Evolutionary conservation across 2,329 filamentous ascomycete species (phyloP), one percentile per base, ranked within the genome.

Genomic region (Sporothrix schenckii): DNA sequence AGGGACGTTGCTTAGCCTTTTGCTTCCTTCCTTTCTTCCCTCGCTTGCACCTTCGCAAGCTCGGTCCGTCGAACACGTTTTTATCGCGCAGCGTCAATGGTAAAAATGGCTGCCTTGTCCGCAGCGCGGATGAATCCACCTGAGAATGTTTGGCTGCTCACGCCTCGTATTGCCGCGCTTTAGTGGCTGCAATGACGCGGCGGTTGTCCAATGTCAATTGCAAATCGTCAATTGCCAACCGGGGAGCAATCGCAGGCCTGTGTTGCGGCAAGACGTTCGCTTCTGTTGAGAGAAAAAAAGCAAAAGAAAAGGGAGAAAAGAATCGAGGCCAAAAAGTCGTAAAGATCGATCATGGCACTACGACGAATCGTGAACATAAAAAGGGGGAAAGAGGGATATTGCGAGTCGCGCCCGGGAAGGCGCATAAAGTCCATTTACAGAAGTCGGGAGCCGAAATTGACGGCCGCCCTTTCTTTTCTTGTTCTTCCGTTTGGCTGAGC

Each of bases 21-120:
- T 47, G 21, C 44, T 50, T 50, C 16, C 9, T 34, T n/a, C 49
- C 16, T 34, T 65, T 24, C 21, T 63, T 34, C 3, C 27, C 16
- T 49, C 21, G 41, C 19, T 47, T 63, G 19, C 11, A 30, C 41
- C 19, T 49, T 65, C 27, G 44, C 61, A 49, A n/a, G 34, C 34
- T 61, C 58, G 58, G 58, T 63, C 39, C 58, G 39, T 47, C 39
- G 39, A 27, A 39, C 58, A 63, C 39, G 58, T 27, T 47, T 63
- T 47, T 63, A 47, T 63, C 58, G 58, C 58, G 58, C 58, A 63
- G 44, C 41, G 41, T 65, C 41, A 50, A 65, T 50, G 44, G 44
- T 27, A 50, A 50, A 66, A 39, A 66, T 27, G 63, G 63, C 63
- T 66, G 63, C 63, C 63, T 66, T 66, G 63, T 52, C 63, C 47